Evolutionary conservation across 352 stramenopile genomes (phyloP).

Genomic region (Pythium aquatile): DNA sequence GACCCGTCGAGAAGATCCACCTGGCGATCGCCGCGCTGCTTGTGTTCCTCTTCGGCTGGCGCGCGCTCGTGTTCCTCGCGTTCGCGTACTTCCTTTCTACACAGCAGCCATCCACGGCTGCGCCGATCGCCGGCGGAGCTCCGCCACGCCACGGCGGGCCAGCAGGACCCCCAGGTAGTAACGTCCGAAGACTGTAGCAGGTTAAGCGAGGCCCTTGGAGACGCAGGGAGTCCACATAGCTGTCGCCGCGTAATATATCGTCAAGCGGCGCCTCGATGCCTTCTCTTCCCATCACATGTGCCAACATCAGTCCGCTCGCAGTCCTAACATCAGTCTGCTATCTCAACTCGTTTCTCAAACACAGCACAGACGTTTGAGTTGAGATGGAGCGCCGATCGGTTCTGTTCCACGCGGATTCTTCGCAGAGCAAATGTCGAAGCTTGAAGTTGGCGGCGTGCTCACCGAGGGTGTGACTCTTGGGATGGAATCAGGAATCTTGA

Average conservation of each 20-base stretch:
- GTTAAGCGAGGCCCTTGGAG: neutral
- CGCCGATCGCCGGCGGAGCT: conserved; percentile 16
- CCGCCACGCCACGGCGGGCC: conserved; percentile 14
- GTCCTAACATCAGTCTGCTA: neutral
- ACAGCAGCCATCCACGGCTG: conserved; percentile 42
- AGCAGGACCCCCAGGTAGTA: conserved; percentile 2
- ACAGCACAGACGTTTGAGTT: too few species aligned
- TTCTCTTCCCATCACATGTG: neutral
- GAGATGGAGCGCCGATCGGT: too few species aligned
- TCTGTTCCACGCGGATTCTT: too few species aligned
- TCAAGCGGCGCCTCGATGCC: neutral
- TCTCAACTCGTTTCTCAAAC: too few species aligned
- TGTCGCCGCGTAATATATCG: neutral
- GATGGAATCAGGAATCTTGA: neutral
- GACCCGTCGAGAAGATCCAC: conserved; percentile 70
- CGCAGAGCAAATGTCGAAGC: neutral
- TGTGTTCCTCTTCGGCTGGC: conserved; percentile 64
- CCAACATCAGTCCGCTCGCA: neutral
- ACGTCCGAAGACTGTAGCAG: conserved; percentile 21
- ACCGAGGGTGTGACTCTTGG: neutral
- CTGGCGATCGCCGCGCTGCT: conserved; percentile 55
- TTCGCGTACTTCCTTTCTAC: conserved; percentile 65
- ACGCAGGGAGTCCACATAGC: too few species aligned
- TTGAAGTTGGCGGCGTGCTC: neutral
- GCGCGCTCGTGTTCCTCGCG: conserved; percentile 64